These are phyloP conservation scores for Globisporangium nunn DNA, from an alignment of 352 stramenopile genomes.

Conservation along the genomic window DNA sequence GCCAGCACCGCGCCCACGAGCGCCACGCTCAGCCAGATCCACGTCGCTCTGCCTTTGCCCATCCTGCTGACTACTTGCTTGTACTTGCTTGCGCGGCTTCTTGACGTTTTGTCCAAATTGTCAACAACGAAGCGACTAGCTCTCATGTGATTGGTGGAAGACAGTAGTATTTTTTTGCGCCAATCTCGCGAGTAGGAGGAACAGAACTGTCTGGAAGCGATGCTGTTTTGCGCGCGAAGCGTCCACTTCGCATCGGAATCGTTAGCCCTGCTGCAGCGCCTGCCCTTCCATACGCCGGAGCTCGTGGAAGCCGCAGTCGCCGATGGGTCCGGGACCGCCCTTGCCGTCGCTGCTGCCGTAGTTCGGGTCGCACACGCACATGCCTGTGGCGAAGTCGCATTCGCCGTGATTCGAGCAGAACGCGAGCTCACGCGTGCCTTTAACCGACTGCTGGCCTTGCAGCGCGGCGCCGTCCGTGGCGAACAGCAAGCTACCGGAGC, in stretches of 20 bases:
- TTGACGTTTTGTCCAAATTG: too few relatives aligned
- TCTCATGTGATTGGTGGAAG: too few relatives aligned
- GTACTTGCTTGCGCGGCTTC: background rate
- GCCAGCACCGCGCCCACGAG: constrained; percentile 46
- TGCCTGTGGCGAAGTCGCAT: constrained; percentile 57
- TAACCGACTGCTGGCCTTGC: constrained; percentile 33
- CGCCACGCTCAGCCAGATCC: constrained; percentile 40
- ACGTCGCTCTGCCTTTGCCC: constrained; percentile 29
- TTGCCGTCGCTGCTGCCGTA: constrained; percentile 72
- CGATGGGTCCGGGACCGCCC: constrained; percentile 47
- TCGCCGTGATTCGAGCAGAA: constrained; percentile 72
- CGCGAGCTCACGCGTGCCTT: constrained; percentile 59
- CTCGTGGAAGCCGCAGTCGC: constrained; percentile 70
- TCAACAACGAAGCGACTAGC: too few relatives aligned
- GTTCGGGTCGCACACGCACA: constrained; percentile 50
- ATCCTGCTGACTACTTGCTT: background rate
- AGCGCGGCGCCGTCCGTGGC: constrained; percentile 27
- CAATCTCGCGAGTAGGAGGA: too few relatives aligned
- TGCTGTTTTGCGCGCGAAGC: too few relatives aligned
- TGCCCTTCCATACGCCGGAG: constrained; percentile 16
- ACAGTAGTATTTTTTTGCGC: too few relatives aligned
- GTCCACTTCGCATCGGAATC: too few relatives aligned
- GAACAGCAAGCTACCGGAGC: constrained; percentile 41
- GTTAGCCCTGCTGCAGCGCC: background rate
- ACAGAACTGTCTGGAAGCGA: too few relatives aligned